These are phyloP conservation scores for Phytophthora litchii DNA, from an alignment of 352 stramenopile species.

Conservation along the genomic window DNA sequence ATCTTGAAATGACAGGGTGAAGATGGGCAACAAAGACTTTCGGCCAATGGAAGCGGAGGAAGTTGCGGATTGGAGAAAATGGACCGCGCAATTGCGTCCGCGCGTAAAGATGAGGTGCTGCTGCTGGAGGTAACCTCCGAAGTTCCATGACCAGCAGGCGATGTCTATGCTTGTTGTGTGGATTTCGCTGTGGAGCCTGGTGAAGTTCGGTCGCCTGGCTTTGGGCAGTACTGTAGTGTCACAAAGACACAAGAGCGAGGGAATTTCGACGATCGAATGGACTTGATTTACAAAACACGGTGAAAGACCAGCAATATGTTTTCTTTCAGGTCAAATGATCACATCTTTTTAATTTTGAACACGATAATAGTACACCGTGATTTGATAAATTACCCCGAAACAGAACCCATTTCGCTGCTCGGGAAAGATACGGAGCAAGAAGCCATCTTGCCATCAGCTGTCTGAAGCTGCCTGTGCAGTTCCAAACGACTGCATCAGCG, in stretches of 20 bases:
- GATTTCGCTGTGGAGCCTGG: neutral
- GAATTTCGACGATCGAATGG: conserved; percentile 4
- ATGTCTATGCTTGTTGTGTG: conserved; percentile 14
- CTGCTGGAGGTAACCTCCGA: neutral
- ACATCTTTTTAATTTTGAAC: too few relatives aligned
- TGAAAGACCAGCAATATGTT: neutral
- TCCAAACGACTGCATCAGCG: neutral
- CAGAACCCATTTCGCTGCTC: conserved; percentile 8
- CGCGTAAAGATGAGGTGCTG: conserved; percentile 13
- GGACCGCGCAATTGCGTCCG: conserved; percentile 2
- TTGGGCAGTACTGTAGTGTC: neutral
- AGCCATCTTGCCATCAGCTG: conserved; percentile 12
- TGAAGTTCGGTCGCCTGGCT: neutral
- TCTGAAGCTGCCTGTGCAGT: too few relatives aligned
- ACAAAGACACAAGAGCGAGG: conserved; percentile 1
- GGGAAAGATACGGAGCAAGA: conserved; percentile 11
- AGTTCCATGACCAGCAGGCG: conserved; percentile 8
- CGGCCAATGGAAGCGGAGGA: conserved; percentile 2
- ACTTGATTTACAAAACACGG: neutral
- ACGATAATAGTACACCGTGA: too few relatives aligned
- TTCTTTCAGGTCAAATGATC: neutral
- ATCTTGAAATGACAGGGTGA: conserved; percentile 15
- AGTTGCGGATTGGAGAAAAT: conserved; percentile 20
- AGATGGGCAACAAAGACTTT: conserved; percentile 3
- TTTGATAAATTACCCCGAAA: neutral